These are phyloP conservation scores for Kazachstania sp. DNA, from an alignment of 1,139 yeast genomes.

Conservation along the genomic window DNA sequence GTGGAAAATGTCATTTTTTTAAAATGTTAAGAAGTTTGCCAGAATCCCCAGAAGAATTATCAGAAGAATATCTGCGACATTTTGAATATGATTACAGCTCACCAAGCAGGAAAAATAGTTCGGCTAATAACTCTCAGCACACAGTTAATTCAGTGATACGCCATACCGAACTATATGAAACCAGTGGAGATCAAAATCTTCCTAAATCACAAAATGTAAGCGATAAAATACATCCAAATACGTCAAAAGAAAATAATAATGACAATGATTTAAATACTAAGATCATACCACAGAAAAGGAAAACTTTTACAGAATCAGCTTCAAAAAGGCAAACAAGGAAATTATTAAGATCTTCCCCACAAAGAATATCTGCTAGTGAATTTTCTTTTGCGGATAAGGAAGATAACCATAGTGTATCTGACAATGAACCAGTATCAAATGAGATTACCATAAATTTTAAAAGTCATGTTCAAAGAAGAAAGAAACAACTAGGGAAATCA, in stretches of 20 bases:
- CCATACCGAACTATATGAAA: neutral
- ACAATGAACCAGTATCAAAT: conserved; percentile 7
- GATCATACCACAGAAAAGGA: neutral
- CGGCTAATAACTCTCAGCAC: neutral
- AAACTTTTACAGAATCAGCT: neutral
- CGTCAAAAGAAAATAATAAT: neutral
- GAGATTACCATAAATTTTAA: conserved; percentile 17
- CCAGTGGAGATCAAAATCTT: neutral
- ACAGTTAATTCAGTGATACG: conserved; percentile 6
- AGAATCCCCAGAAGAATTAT: neutral
- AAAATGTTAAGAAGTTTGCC: conserved; percentile 6
- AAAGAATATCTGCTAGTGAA: conserved; percentile 10
- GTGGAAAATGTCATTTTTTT: conserved; percentile 22
- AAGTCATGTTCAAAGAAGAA: conserved; percentile 16
- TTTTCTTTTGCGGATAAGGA: conserved; percentile 8
- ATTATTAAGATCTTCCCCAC: conserved; percentile 14
- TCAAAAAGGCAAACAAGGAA: conserved; percentile 11
- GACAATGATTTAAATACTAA: neutral
- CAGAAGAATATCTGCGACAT: neutral
- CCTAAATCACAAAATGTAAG: neutral
- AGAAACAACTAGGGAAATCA: conserved; percentile 13
- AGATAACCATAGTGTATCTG: neutral
- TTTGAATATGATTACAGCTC: neutral
- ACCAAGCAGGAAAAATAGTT: neutral
- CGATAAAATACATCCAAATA: neutral